Conservation (phyloP, 164 flowering plant genomes). For the Magnolia changhungtana region DNA sequence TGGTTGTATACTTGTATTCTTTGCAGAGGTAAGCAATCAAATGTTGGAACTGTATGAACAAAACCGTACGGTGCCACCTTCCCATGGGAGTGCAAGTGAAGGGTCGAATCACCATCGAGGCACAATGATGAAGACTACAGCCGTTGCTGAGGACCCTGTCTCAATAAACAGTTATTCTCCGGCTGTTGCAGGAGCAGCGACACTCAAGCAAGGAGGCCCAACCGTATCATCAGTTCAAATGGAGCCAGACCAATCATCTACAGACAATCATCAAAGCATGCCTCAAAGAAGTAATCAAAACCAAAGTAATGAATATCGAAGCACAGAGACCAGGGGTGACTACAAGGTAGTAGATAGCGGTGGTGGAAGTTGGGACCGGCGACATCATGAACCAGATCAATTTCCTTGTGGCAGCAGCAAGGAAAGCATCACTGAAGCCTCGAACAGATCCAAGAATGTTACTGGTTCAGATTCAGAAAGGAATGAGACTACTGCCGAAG, state of each 20-base stretch:
- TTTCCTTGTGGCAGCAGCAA: slow-evolving; percentile 11
- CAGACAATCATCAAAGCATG: slow-evolving; percentile 37
- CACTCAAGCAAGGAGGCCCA: slow-evolving; percentile 24
- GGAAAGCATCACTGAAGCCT: slow-evolving; percentile 31
- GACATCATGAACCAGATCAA: slow-evolving; percentile 26
- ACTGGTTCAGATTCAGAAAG: slow-evolving; percentile 35
- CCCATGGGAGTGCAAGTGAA: slow-evolving; percentile 78
- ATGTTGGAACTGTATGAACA: slow-evolving; percentile 97
- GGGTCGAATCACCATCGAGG: slow-evolving; percentile 48
- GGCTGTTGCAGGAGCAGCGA: slow-evolving; percentile 13
- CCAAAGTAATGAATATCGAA: slow-evolving; percentile 44
- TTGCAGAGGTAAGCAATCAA: slow-evolving; percentile 97
- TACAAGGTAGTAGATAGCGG: slow-evolving; percentile 27
- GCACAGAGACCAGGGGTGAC: slow-evolving; percentile 38
- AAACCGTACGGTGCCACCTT: slow-evolving; percentile 41
- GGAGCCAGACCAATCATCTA: slow-evolving; percentile 29
- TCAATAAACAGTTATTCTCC: slow-evolving; percentile 23
- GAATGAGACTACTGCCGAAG: slow-evolving; percentile 28
- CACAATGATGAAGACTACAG: slow-evolving; percentile 30
- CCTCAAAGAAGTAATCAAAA: slow-evolving; percentile 35
- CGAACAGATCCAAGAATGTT: slow-evolving; percentile 19
- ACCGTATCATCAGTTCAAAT: slow-evolving; percentile 29
- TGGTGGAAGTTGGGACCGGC: slow-evolving; percentile 20
- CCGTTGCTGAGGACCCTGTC: slow-evolving; percentile 42
- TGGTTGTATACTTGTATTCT: not conserved